These are phyloP conservation scores for Wickerhamia fluorescens DNA, from an alignment of 805 yeast genomes.

Conservation along the genomic window DNA sequence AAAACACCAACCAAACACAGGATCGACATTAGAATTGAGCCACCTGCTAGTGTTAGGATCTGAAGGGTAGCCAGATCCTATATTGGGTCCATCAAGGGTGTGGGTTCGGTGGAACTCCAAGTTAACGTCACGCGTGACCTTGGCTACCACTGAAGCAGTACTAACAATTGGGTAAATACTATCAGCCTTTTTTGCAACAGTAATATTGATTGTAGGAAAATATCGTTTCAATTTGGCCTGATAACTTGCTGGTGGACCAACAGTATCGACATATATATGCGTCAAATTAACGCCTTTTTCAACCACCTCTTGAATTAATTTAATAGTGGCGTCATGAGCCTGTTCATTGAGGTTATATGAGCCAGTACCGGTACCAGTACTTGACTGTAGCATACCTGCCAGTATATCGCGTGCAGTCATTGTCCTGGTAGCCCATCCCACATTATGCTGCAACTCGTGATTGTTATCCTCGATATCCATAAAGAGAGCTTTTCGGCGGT, in stretches of 20 bases:
- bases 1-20: conserved; percentile 78
- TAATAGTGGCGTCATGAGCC: conserved; percentile 92
- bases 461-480: conserved; percentile 43
- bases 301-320: conserved; percentile 58
- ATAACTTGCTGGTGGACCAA: conserved; percentile 88
- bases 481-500: conserved; percentile 57
- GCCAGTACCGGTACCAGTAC: conserved; percentile 40
- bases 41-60: conserved; percentile 83
- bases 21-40: conserved; percentile 58
- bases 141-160: conserved; percentile 93
- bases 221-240: conserved; percentile 61
- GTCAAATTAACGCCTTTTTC: conserved; percentile 55
- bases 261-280: conserved; percentile 88
- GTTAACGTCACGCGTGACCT: conserved; percentile 82
- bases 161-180: conserved; percentile 86
- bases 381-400: conserved; percentile 72
- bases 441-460: conserved; percentile 41
- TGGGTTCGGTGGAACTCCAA: conserved; percentile 30
- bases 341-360: conserved; percentile 83
- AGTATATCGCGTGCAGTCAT: conserved; percentile 86
- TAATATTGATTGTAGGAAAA: conserved; percentile 66
- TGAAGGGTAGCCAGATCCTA: conserved; percentile 92
- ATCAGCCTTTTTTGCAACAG: conserved; percentile 94
- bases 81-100: conserved; percentile 31
- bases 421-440: conserved; percentile 85